Evolutionary conservation across 108 stramenopile genomes (phyloP), one percentile per base, ranked within the genome.

Genomic region (Cyclotella choctawhatcheeana): DNA sequence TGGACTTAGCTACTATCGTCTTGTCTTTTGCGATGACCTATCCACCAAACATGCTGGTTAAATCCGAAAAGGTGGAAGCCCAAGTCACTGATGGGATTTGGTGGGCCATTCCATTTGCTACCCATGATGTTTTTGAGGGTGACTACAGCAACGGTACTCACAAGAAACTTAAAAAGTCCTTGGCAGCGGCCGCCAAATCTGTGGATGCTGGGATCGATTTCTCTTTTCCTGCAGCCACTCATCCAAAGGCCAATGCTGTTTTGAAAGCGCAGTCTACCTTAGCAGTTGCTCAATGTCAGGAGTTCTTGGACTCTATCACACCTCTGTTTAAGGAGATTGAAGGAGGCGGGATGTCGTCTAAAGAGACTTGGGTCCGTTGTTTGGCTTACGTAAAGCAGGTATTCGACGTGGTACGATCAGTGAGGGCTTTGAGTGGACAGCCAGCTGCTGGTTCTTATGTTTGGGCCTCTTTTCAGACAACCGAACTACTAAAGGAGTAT

Each of bases 401-500:
- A 1, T 64, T 44, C 27, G 63, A 64, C 30, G 63, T 25, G 1
- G 45, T 64, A 10, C 8, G 2, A 0, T 5, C 40, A 7, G 44
- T 64, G 25, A 34, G 44, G 7, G 45, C 29, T 29, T 3, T 48
- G 2, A 64, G 29, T 26, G 16, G 27, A 0, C 17, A 48, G 8
- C 17, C 25, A n/a, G 17, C 44, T 5, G 45, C 30, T 27, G 63
- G 45, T 24, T 31, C 29, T 5, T 47, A 44, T 14, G 16, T 45
- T 3, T 64, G 63, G 63, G 44, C 40, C 5, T 16, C 44, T 3
- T 47, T 64, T 10, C 16, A 18, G 17, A 43, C 63, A 1, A 48
- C 63, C 1, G 45, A 44, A 4, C 7, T 45, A 7, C 27, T 64
- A 1, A 43, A 64, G 29, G 63, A 47, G n/a, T 64, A 64, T 47